Conservation (phyloP, 176 grass and related monocot species). For the Paspalum vaginatum region DNA sequence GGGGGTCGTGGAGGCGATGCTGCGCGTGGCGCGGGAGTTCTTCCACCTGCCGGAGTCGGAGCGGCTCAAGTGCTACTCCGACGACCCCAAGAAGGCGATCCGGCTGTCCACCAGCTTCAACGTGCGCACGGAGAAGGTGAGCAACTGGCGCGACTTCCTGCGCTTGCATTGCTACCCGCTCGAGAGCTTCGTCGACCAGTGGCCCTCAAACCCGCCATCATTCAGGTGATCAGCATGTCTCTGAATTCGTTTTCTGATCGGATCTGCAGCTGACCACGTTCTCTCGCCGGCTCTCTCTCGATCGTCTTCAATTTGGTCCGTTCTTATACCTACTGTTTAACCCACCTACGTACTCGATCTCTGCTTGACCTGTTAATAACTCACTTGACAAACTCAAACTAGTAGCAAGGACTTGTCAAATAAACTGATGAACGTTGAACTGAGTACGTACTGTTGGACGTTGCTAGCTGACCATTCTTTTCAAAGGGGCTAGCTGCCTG, state of each 20-base stretch:
- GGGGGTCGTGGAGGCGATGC: constrained; percentile 56
- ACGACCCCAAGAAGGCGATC: constrained; percentile 78
- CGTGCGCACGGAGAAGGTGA: constrained; percentile 78
- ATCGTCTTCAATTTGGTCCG: too few relatives aligned
- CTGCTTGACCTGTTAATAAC: not conserved
- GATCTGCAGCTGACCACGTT: not conserved
- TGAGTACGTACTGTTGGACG: too few relatives aligned
- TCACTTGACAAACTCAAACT: not conserved
- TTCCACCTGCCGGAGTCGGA: constrained; percentile 89
- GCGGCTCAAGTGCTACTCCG: constrained; percentile 91
- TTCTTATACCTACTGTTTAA: too few relatives aligned
- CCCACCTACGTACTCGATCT: too few relatives aligned
- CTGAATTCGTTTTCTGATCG: not conserved
- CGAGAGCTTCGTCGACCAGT: constrained; percentile 74
- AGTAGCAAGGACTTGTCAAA: too few relatives aligned
- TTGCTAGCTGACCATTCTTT: not conserved
- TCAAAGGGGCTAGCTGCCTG: not conserved
- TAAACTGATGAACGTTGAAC: too few relatives aligned
- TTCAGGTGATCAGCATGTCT: constrained; percentile 64
- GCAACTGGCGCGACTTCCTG: constrained; percentile 92
- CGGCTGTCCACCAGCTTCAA: constrained; percentile 95
- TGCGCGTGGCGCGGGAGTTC: constrained; percentile 76
- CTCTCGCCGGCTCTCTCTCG: not conserved
- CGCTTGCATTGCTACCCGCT: constrained; percentile 87
- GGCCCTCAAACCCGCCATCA: constrained; percentile 68